Evolutionary conservation across 352 stramenopile genomes (phyloP).

Genomic region (Phytopythium vexans): DNA sequence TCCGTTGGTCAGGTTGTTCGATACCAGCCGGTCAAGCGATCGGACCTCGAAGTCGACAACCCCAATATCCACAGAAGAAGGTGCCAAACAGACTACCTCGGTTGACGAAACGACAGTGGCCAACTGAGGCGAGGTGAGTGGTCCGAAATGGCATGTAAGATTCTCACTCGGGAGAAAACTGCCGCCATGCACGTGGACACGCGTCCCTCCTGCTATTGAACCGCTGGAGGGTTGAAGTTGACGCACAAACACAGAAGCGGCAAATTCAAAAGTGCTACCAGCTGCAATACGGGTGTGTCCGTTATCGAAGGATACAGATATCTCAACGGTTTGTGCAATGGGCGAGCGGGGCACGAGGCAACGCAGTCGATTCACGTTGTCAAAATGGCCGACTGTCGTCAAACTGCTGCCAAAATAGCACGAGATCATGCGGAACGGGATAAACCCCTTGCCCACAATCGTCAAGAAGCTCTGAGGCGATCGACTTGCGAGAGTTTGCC

Average conservation of each 20-base stretch:
- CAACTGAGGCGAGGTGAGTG: slow-evolving; percentile 2
- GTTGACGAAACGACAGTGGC: slow-evolving; percentile 39
- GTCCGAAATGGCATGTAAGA: slow-evolving; percentile 51
- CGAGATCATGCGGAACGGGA: slow-evolving; percentile 27
- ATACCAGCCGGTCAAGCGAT: slow-evolving; percentile 18
- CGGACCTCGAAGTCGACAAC: slow-evolving; percentile 28
- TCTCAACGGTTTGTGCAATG: slow-evolving; percentile 12
- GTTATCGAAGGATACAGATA: slow-evolving; percentile 67
- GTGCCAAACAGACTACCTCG: slow-evolving; percentile 41
- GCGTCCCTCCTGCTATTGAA: slow-evolving; percentile 51
- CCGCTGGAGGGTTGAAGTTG: slow-evolving; percentile 42
- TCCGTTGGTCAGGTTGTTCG: slow-evolving; percentile 18
- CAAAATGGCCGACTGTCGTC: slow-evolving; percentile 26
- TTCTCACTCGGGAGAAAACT: slow-evolving; percentile 35
- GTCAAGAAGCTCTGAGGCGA: slow-evolving; percentile 1
- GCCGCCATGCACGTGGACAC: slow-evolving; percentile 54
- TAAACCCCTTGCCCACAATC: slow-evolving; percentile 47
- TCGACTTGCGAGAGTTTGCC: no score
- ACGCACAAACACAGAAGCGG: slow-evolving; percentile 24
- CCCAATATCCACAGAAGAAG: slow-evolving; percentile 10
- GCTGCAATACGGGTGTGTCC: slow-evolving; percentile 42
- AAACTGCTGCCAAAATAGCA: slow-evolving; percentile 30
- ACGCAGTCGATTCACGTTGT: slow-evolving; percentile 25
- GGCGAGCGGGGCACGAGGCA: slow-evolving; percentile 37
- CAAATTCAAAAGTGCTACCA: slow-evolving; percentile 31